These are phyloP conservation scores for Fusarium sp. DNA, from an alignment of 2,329 filamentous ascomycete species.

Conservation along the genomic window DNA sequence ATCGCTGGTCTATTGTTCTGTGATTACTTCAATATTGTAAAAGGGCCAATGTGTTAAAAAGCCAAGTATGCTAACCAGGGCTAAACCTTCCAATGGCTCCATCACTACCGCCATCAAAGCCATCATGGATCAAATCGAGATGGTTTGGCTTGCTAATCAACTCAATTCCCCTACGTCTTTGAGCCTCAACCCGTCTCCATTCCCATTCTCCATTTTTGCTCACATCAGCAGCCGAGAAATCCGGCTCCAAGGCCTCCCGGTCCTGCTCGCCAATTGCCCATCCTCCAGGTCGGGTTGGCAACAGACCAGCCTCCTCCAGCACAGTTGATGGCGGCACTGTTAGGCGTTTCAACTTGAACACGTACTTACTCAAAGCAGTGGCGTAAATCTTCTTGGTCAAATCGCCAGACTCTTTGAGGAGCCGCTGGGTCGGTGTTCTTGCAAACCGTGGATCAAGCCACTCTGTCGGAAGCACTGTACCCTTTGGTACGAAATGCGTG, in stretches of 20 bases:
- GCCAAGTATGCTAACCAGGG: accelerated
- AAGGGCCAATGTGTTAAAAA: accelerated
- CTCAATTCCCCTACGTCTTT: background rate
- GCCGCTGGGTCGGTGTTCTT: background rate
- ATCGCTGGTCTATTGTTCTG: too few relatives aligned
- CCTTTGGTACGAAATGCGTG: conserved; percentile 1
- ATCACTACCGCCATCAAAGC: background rate
- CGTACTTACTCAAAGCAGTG: conserved; percentile 1
- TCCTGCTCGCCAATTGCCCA: background rate
- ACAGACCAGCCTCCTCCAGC: background rate
- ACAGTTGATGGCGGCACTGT: background rate
- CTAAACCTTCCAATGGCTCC: background rate
- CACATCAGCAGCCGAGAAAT: accelerated
- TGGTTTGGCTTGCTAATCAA: background rate
- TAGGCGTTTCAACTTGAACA: conserved; percentile 2
- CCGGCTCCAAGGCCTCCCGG: accelerated
- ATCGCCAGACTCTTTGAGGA: accelerated
- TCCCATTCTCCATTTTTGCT: background rate
- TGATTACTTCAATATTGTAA: accelerated
- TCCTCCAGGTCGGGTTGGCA: background rate
- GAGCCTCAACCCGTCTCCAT: background rate
- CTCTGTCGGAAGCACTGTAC: background rate
- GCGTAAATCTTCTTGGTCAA: background rate
- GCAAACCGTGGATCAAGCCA: background rate
- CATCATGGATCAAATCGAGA: background rate